Conservation (phyloP, 805 yeast genomes). For the Candida quercuum region DNA sequence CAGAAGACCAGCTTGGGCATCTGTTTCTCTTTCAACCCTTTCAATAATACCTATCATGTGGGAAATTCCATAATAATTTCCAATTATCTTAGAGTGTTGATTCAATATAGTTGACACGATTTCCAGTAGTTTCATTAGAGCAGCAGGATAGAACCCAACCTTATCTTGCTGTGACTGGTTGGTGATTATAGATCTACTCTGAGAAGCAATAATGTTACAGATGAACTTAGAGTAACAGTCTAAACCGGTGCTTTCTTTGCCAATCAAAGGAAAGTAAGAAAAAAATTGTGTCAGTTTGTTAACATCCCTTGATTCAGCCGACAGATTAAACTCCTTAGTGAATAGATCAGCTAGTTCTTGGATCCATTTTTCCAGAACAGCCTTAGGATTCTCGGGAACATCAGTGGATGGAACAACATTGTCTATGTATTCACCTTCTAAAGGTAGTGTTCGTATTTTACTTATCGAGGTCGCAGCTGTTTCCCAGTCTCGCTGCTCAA, state of each 20-base stretch:
- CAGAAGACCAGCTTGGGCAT: constrained; percentile 86
- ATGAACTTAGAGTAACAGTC: constrained; percentile 81
- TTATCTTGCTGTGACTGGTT: constrained; percentile 33
- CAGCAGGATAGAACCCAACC: constrained; percentile 52
- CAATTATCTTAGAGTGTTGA: constrained; percentile 81
- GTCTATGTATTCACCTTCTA: constrained; percentile 67
- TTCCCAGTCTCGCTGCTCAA: constrained; percentile 65
- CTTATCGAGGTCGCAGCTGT: constrained; percentile 69
- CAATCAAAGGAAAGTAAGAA: constrained; percentile 82
- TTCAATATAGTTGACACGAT: constrained; percentile 77
- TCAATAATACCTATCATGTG: constrained; percentile 65
- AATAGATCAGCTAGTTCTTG: constrained; percentile 53
- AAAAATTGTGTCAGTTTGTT: constrained; percentile 72
- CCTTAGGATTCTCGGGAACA: constrained; percentile 72
- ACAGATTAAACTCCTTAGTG: constrained; percentile 56
- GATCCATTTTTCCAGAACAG: constrained; percentile 53
- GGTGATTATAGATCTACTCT: constrained; percentile 63
- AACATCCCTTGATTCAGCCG: constrained; percentile 63
- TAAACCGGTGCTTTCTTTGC: constrained; percentile 65
- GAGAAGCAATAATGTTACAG: constrained; percentile 76
- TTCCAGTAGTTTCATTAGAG: constrained; percentile 68
- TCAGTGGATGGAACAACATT: constrained; percentile 83
- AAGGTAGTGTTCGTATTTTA: constrained; percentile 49
- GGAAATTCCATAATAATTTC: constrained; percentile 58
- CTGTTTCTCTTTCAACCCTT: constrained; percentile 80